Conservation (phyloP, 345 rosid genomes). For the Populus pruinosa region DNA sequence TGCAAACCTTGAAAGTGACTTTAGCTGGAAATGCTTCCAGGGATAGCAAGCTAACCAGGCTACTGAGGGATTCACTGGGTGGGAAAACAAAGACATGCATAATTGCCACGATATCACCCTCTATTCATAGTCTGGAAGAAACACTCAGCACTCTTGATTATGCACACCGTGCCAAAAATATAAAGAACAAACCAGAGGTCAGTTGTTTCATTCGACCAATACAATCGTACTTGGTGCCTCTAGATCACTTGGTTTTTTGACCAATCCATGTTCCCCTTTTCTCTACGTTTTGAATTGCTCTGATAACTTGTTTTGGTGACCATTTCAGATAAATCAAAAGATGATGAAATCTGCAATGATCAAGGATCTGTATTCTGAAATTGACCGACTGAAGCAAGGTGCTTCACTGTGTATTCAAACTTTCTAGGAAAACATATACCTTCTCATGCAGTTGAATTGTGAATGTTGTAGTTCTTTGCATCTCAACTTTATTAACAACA, state of each 20-base stretch:
- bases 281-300: slow-evolving; percentile 11
- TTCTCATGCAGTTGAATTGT: neutral
- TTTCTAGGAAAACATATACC: neutral
- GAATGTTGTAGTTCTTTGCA: neutral
- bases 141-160: slow-evolving; percentile 96
- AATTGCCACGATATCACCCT: slow-evolving; percentile 95
- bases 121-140: slow-evolving; percentile 90
- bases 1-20: slow-evolving; percentile 4
- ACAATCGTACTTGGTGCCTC: neutral
- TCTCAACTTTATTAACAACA: neutral
- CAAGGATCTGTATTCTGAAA: slow-evolving; percentile 95
- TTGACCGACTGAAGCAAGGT: slow-evolving; percentile 98
- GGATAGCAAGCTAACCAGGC: slow-evolving; percentile 94
- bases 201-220: slow-evolving; percentile 7
- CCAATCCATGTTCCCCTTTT: slow-evolving; percentile 1
- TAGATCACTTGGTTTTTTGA: slow-evolving; percentile 8
- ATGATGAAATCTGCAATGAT: slow-evolving; percentile 99
- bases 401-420: slow-evolving; percentile 13
- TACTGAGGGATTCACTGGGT: slow-evolving; percentile 95
- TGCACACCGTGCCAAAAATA: slow-evolving; percentile 98
- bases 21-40: slow-evolving; percentile 37
- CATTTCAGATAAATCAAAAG: slow-evolving; percentile 89
- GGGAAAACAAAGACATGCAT: slow-evolving; percentile 98
- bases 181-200: slow-evolving; percentile 98
- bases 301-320: slow-evolving; percentile 13